Evolutionary conservation across 2,329 filamentous ascomycete genomes (phyloP), one percentile per base, ranked within the genome.

Genomic region (Proliferodiscus dingleyae): DNA sequence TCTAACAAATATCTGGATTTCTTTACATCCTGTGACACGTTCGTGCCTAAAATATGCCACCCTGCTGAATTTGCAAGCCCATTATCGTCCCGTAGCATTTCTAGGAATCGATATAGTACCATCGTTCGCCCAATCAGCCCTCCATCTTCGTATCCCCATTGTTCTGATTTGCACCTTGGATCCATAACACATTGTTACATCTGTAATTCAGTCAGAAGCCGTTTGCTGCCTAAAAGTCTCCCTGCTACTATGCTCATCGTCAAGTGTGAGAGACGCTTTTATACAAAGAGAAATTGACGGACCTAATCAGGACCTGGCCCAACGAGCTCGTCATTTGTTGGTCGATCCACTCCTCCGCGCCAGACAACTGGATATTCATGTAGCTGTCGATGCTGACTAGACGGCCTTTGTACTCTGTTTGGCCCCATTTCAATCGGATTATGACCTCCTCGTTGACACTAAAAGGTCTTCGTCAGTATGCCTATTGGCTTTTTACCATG

Each of bases 141-240:
- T 77, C 73, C 77, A 83, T 82, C 54, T 72, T 75, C n/a, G 71
- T 72, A 54, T 81, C 78, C 33, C 66, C 57, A 43, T 72, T 70
- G 47, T 69, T 71, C 47, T 71, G 64, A 46, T 75, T 74, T 40
- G 77, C 78, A 42, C 72, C 73, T 54, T 78, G 76, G 58, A 97
- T 91, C 85, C 89, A 97, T 37, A 97, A 76, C n/a, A 97, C 91
- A 64, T 97, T 97, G 71, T 97, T 97, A 71, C 89, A 94, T 64
- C 87, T 89, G 55, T 43, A 50, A 37, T 33, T 40, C 9, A 19
- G 43, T 45, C 50, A 49, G 26, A 23, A 45, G 28, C 23, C 11
- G 24, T 26, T 26, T n/a, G n/a, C n/a, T n/a, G n/a, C n/a, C n/a
- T n/a, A n/a, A n/a, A n/a, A n/a, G n/a, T n/a, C n/a, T n/a, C 19